Evolutionary conservation across 306 rosid species (phyloP), one percentile per base, ranked within the genome.

Genomic region (Trifolium fragiferum): DNA sequence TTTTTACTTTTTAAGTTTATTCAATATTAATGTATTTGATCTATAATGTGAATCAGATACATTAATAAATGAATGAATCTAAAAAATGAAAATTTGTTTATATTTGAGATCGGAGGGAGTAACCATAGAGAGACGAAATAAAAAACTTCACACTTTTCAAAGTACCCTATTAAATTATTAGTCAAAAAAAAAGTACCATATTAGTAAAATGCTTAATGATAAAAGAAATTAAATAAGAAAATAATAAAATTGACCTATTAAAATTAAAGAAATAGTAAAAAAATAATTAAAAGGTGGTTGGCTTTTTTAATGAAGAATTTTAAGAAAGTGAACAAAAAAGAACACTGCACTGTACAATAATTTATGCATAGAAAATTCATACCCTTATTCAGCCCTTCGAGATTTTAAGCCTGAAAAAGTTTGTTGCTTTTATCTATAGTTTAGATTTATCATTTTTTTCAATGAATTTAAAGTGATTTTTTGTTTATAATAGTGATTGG

Each of bases 81-180:
- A n/a, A n/a, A n/a, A n/a, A n/a, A n/a, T n/a, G n/a, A n/a, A n/a
- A n/a, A n/a, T n/a, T n/a, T n/a, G n/a, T n/a, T n/a, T n/a, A n/a
- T n/a, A n/a, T n/a, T n/a, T n/a, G n/a, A n/a, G n/a, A n/a, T n/a
- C n/a, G n/a, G n/a, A n/a, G n/a, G n/a, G n/a, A n/a, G n/a, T n/a
- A n/a, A n/a, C 76, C 79, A 73, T 33, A 83, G 44, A 83, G 44
- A 77, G 83, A 81, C 85, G 80, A 86, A 90, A 77, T 19, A 6
- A 79, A 43, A 16, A 70, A 66, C 6, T 7, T 77, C 84, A 72
- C 89, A 78, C 86, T 83, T 84, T 72, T 68, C 47, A 67, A 64
- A 55, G 78, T 76, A 81, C 38, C 89, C 85, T 86, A 81, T 72
- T 78, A 30, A 80, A 49, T n/a, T 49, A 49, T n/a, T 49, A 49